These are phyloP conservation scores for Phaeoacremonium minimum DNA, from an alignment of 2,329 filamentous ascomycete species.

Conservation along the genomic window DNA sequence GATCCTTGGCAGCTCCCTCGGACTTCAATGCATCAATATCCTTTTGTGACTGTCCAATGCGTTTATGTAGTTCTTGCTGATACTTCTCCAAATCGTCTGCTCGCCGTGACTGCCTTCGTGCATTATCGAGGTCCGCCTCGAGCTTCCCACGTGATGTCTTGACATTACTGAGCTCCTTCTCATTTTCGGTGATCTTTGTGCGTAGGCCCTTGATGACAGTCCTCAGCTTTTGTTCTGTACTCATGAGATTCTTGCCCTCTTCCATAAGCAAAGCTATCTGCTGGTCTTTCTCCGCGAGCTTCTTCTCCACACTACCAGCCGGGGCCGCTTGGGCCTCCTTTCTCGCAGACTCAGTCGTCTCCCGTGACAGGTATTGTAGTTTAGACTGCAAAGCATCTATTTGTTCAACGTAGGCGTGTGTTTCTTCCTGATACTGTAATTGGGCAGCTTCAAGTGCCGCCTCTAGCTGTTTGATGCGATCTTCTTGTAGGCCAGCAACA, in stretches of 20 bases:
- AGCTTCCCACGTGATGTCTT: slow-evolving; percentile 57
- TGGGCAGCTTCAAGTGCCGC: slow-evolving; percentile 28
- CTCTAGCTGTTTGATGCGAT: slow-evolving; percentile 30
- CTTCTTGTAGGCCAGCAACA: slow-evolving; percentile 30
- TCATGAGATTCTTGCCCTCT: slow-evolving; percentile 85
- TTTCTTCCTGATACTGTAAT: slow-evolving; percentile 71
- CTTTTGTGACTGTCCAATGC: slow-evolving; percentile 53
- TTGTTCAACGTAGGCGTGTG: slow-evolving; percentile 77
- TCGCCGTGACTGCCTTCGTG: slow-evolving; percentile 43
- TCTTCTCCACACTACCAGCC: slow-evolving; percentile 66
- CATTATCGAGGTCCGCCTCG: slow-evolving; percentile 39
- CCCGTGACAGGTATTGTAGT: slow-evolving; percentile 79
- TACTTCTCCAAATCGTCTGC: slow-evolving; percentile 52
- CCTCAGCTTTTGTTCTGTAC: slow-evolving; percentile 79
- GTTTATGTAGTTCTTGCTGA: slow-evolving; percentile 48
- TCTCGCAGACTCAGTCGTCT: slow-evolving; percentile 72
- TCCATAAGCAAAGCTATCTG: slow-evolving; percentile 87
- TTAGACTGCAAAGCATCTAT: slow-evolving; percentile 93
- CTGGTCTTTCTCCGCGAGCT: slow-evolving; percentile 83
- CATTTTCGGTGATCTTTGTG: slow-evolving; percentile 59
- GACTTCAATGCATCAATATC: slow-evolving; percentile 47
- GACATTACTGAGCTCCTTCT: slow-evolving; percentile 59
- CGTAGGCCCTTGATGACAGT: slow-evolving; percentile 79
- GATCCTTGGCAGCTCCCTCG: slow-evolving; percentile 60
- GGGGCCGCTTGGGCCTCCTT: slow-evolving; percentile 59